These are phyloP conservation scores for Diaporthe vexans DNA, from an alignment of 2,329 filamentous ascomycete genomes.

Conservation along the genomic window DNA sequence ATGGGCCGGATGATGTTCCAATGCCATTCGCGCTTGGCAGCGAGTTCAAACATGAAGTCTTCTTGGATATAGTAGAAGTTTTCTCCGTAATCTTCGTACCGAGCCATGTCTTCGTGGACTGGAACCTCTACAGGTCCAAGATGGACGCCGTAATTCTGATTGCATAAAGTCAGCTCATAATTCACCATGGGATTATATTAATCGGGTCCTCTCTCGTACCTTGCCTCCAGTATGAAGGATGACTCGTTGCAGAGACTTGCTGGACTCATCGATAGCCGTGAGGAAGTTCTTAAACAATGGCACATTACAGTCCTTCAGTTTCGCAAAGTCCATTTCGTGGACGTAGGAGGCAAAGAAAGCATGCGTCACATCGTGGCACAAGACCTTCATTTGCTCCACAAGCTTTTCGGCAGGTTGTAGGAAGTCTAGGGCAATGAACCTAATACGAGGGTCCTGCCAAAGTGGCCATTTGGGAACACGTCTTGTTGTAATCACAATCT, in stretches of 20 bases:
- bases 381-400: constrained; percentile 28
- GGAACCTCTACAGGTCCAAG: constrained; percentile 59
- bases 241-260: constrained; percentile 36
- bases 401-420: constrained; percentile 40
- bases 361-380: constrained; percentile 39
- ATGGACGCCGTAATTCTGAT: constrained; percentile 64
- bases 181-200: too few species aligned
- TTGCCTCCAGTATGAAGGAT: constrained; percentile 41
- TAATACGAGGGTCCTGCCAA: constrained; percentile 40
- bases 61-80: constrained; percentile 65
- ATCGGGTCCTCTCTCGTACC: neutral
- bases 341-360: constrained; percentile 42
- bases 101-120: constrained; percentile 57
- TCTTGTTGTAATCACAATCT: constrained; percentile 41
- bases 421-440: constrained; percentile 40
- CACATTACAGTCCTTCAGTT: constrained; percentile 35
- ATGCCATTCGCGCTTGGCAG: constrained; percentile 44
- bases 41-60: constrained; percentile 50
- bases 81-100: constrained; percentile 53
- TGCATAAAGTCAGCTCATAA: constrained; percentile 48
- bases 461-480: constrained; percentile 32
- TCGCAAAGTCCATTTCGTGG: constrained; percentile 38
- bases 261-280: constrained; percentile 28
- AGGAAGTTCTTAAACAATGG: constrained; percentile 42
- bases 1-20: constrained; percentile 50